These are phyloP conservation scores for Barnettozyma salicaria DNA, from an alignment of 805 yeast species.

Conservation along the genomic window DNA sequence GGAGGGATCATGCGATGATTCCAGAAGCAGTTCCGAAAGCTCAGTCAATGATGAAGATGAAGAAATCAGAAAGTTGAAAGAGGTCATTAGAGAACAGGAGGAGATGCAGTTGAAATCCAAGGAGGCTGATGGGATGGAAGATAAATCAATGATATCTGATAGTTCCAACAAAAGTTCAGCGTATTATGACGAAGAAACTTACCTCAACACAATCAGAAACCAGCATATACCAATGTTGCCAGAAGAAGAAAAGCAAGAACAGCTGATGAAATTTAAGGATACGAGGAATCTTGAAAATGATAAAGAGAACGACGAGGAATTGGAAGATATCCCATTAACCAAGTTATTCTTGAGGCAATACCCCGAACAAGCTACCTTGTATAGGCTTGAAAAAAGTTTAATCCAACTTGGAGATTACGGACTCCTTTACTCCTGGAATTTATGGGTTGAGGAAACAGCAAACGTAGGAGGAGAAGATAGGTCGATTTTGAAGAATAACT, in stretches of 20 bases:
- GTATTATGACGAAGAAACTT: constrained; percentile 6
- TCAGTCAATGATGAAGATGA: constrained; percentile 5
- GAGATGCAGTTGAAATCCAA: neutral
- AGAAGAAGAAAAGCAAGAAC: neutral
- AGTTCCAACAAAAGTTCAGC: neutral
- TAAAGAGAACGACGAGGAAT: neutral
- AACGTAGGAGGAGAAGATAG: no score
- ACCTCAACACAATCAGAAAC: constrained; percentile 7
- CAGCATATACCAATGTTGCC: constrained; percentile 2
- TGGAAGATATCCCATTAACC: neutral
- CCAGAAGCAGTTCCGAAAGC: constrained; percentile 1
- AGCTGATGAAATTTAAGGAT: no score
- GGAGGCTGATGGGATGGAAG: neutral
- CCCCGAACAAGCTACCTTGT: constrained; percentile 1
- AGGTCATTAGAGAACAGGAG: constrained; percentile 5
- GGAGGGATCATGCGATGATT: no score
- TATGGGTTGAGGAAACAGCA: constrained; percentile 4
- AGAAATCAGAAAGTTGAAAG: constrained; percentile 2
- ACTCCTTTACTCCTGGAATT: constrained; percentile 4
- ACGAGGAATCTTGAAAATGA: no score
- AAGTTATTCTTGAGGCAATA: neutral
- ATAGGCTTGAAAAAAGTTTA: neutral
- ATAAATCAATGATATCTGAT: no score
- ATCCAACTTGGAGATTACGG: constrained; percentile 3
- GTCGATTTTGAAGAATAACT: neutral